phyloP scores from a whole-genome alignment of 768 basidiomycete genomes.

The Lentinula guzmanii region DNA sequence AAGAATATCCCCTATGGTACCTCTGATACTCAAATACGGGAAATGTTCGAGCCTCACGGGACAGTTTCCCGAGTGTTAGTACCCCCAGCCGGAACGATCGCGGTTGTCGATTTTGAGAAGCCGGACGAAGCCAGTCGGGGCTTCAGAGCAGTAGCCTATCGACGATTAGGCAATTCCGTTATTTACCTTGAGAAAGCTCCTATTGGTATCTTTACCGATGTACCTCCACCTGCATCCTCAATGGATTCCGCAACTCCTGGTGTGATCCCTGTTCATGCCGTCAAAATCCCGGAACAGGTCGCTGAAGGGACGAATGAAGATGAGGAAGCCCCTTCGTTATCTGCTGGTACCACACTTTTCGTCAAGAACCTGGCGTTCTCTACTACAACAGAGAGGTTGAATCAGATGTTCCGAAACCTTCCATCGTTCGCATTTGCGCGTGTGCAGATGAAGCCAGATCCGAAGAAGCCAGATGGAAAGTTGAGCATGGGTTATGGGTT shows the following conservation, averaged over 20 bases:
- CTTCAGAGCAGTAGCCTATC: conserved; percentile 80
- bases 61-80: conserved; percentile 65
- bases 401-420: conserved; percentile 63
- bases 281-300: conserved; percentile 38
- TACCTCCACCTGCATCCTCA: conserved; percentile 17
- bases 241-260: conserved; percentile 1
- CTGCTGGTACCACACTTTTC: conserved; percentile 78
- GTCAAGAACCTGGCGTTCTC: conserved; percentile 94
- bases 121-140: conserved; percentile 66
- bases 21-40: conserved; percentile 63
- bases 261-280: conserved; percentile 17
- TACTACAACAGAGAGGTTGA: conserved; percentile 74
- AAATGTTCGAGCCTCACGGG: conserved; percentile 76
- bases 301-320: conserved; percentile 27
- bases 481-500: conserved; percentile 98
- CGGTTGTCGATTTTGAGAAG: conserved; percentile 81
- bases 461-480: conserved; percentile 56
- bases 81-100: conserved; percentile 91
- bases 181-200: conserved; percentile 94
- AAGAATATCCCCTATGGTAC: conserved; percentile 98
- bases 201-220: conserved; percentile 68
- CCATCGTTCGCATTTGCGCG: conserved; percentile 83
- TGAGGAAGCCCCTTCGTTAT: conserved; percentile 34
- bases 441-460: conserved; percentile 87
- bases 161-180: conserved; percentile 82